phyloP scores from a whole-genome alignment of 192 early-diverging fungal genomes.

The Coemansia sp. region DNA sequence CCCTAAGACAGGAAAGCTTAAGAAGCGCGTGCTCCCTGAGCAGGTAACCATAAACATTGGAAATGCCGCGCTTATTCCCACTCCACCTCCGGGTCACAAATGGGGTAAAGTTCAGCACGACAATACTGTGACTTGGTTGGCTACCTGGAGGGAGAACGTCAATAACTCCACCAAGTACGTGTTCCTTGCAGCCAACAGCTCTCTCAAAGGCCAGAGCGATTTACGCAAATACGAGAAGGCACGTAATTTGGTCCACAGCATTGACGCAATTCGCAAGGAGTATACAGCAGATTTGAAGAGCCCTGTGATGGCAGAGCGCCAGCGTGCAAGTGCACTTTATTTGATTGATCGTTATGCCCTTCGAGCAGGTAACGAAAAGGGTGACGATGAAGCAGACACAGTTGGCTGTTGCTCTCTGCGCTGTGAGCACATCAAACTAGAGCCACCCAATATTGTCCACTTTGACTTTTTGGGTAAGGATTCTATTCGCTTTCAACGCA shows the following conservation, averaged over 20 bases:
- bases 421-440: constrained; percentile 84
- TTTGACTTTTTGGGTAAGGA: constrained; percentile 99
- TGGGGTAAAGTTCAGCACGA: constrained; percentile 90
- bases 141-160: constrained; percentile 98
- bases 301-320: constrained; percentile 77
- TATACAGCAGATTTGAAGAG: constrained; percentile 81
- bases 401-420: constrained; percentile 98
- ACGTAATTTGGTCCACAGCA: constrained; percentile 70
- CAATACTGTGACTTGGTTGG: constrained; percentile 92
- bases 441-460: constrained; percentile 77
- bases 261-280: constrained; percentile 68
- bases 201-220: constrained; percentile 95
- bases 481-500: constrained; percentile 90
- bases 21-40: constrained; percentile 87
- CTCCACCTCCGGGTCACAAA: constrained; percentile 81
- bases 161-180: constrained; percentile 93
- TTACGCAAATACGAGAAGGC: constrained; percentile 96
- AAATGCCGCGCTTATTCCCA: constrained; percentile 70
- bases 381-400: constrained; percentile 96
- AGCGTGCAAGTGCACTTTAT: constrained; percentile 92
- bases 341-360: constrained; percentile 92
- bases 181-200: constrained; percentile 87
- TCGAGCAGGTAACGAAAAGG: constrained; percentile 97
- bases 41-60: constrained; percentile 93
- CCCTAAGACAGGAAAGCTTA: constrained; percentile 90